Percentiles rank a stretch among this genome's conserved stretches.
Evolutionary conservation across 306 rosid species (phyloP).

Genomic region (Phaseolus lunatus): DNA sequence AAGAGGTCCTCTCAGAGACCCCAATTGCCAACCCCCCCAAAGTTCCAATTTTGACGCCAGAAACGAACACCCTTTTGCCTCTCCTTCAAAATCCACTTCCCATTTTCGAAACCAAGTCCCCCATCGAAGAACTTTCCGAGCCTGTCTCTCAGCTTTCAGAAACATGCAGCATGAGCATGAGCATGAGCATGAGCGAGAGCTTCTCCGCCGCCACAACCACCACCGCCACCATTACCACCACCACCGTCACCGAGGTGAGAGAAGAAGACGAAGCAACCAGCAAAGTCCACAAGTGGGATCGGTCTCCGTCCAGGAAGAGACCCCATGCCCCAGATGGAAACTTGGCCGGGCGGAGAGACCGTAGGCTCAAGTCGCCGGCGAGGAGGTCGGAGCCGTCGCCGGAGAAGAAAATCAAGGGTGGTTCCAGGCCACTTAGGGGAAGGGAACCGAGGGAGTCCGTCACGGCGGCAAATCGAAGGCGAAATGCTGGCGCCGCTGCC

Average conservation of each 20-base stretch:
- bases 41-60: slow-evolving; percentile 34
- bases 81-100: slow-evolving; percentile 13
- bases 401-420: slow-evolving; percentile 55
- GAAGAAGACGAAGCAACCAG: slow-evolving; percentile 89
- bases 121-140: slow-evolving; percentile 52
- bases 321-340: slow-evolving; percentile 52
- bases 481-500: slow-evolving; percentile 44
- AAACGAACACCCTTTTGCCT: slow-evolving; percentile 45
- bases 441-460: slow-evolving; percentile 63
- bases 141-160: slow-evolving; percentile 65
- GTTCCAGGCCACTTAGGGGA: slow-evolving; percentile 54
- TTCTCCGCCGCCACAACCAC: slow-evolving; percentile 64
- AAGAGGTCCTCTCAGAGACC: slow-evolving; percentile 91
- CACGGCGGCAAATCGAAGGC: slow-evolving; percentile 49
- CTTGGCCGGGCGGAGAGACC: slow-evolving; percentile 50
- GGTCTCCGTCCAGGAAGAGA: slow-evolving; percentile 60
- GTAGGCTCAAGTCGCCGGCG: slow-evolving; percentile 50
- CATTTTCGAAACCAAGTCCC: slow-evolving; percentile 29
- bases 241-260: slow-evolving; percentile 62
- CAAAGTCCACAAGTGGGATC: slow-evolving; percentile 52
- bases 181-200: slow-evolving; percentile 70
- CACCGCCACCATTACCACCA: slow-evolving; percentile 58
- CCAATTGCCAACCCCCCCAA: slow-evolving; percentile 61
- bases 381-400: slow-evolving; percentile 58
- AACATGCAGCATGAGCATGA: slow-evolving; percentile 64